Evolutionary conservation across 495 filamentous ascomycete species (phyloP), one percentile per base, ranked within the genome.

Genomic region (Penicillium alfredii): DNA sequence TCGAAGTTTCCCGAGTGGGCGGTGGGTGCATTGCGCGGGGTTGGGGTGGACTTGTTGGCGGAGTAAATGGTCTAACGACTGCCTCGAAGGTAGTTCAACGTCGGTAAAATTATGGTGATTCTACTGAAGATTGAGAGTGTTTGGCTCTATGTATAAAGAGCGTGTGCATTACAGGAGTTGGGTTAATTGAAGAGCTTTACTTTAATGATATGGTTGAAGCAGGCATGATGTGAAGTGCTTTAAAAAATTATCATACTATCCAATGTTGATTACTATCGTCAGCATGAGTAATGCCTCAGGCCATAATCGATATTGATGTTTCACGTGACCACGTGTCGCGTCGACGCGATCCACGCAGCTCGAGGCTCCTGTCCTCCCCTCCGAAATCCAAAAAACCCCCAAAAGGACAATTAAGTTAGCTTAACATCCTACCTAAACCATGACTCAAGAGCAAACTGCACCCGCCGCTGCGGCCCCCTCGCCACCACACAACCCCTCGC

Each of bases 31-130:
- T 58, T 97, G 40, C 72, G 59, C 19, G 77, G 72, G 0, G 92
- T 99, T n/a, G 86, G 85, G 4, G 76, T 97, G 39, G 85, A 97
- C 71, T 53, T 98, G 40, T 51, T 82, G 39, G 67, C 54, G 15
- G 58, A 63, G 30, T 58, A 45, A 40, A 4, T 4, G 0, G 23
- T 8, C 23, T 5, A 25, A 25, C 3, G n/a, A n/a, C n/a, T n/a
- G n/a, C n/a, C n/a, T n/a, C n/a, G n/a, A n/a, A n/a, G n/a, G n/a
- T n/a, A n/a, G n/a, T n/a, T n/a, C n/a, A n/a, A n/a, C n/a, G n/a
- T n/a, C n/a, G n/a, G n/a, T n/a, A n/a, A n/a, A n/a, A n/a, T n/a
- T n/a, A n/a, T n/a, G n/a, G n/a, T n/a, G n/a, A n/a, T n/a, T n/a
- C n/a, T n/a, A n/a, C n/a, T n/a, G n/a, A n/a, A n/a, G n/a, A n/a